Conservation (phyloP, 2,329 filamentous ascomycete genomes). For the Dothistroma pini region DNA sequence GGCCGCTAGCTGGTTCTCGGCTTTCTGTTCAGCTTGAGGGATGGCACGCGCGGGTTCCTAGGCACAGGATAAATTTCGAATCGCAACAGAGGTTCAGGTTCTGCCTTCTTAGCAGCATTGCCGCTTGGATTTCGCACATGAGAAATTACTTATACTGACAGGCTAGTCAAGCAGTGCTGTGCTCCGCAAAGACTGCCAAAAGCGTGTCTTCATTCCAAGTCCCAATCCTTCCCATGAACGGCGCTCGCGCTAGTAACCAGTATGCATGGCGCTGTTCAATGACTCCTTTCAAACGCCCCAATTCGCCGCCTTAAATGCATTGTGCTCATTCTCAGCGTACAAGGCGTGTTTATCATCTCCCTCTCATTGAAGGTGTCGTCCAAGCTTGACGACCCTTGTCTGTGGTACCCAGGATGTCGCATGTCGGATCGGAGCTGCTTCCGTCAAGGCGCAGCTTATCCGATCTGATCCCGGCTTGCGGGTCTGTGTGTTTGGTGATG, state of each 20-base stretch:
- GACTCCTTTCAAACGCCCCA: neutral
- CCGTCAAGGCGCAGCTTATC: conserved; percentile 12
- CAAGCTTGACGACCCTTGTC: neutral
- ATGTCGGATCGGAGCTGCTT: conserved; percentile 6
- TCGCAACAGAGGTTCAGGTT: neutral
- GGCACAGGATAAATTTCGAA: neutral
- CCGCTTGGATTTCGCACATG: conserved; percentile 1
- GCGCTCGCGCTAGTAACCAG: neutral
- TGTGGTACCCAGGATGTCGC: neutral
- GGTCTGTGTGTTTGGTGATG: neutral
- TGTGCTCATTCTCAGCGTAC: conserved; percentile 13
- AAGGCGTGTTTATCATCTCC: conserved; percentile 6
- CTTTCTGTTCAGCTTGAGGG: neutral
- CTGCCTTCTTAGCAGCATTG: neutral
- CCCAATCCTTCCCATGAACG: neutral
- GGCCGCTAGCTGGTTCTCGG: neutral
- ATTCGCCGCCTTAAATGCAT: conserved; percentile 14
- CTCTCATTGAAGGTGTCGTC: neutral
- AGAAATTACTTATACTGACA: conserved; percentile 10
- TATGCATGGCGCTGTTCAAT: conserved; percentile 2
- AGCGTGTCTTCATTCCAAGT: neutral
- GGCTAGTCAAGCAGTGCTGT: conserved; percentile 5
- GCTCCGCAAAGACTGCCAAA: neutral
- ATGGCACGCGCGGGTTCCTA: neutral
- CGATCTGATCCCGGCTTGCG: conserved; percentile 1